Base-by-base conservation (phyloP, 768 basidiomycete species). In the Steccherinum ochraceum region DNA sequence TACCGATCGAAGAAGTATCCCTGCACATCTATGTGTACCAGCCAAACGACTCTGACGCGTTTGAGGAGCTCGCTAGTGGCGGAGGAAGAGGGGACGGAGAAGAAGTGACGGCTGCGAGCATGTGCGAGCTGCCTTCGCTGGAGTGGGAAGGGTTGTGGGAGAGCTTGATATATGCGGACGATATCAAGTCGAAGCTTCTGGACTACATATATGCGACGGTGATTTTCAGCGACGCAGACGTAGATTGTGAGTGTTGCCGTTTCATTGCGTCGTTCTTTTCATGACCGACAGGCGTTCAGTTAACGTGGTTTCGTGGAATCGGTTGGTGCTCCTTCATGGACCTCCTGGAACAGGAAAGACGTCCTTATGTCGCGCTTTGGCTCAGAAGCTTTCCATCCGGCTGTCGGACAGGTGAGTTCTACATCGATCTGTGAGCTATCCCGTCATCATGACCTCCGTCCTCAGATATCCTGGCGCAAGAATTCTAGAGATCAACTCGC, bases 311-410 rank as follows among this genome's bases (percentile, higher is more conserved):
- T 85, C 91, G 0, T 97, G 94, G 93, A 98, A 97, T 62, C 83
- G 95, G 2, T 86, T 99, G 12, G 89, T 97, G 1, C 72, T 99
- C 5, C 73, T 99, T 12, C 94, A 98, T 63, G 96, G 96, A 0
- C 96, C 96, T 20, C 96, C 96, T 1, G 96, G 96, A 0, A 97
- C 96, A 1, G 95, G 96, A 12, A 98, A 99, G 71, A 98, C 96
- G 0, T 93, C 90, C 1, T 73, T 99, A 1, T 97, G 93, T 64
- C 80, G 93, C 40, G 95, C 95, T 10, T 74, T 99, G 4, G 93
- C 96, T 1, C 96, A 99, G 58, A 99, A 98, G 59, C 75, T 98
- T 10, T 84, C 93, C 0, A 91, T 98, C 53, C 81, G 96, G 24
- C 75, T 98, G 5, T 88, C 89, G 0, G 82, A 89, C 61, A 77